Conservation (phyloP, 2,329 filamentous ascomycete species). For the Harringtonia lauricola region DNA sequence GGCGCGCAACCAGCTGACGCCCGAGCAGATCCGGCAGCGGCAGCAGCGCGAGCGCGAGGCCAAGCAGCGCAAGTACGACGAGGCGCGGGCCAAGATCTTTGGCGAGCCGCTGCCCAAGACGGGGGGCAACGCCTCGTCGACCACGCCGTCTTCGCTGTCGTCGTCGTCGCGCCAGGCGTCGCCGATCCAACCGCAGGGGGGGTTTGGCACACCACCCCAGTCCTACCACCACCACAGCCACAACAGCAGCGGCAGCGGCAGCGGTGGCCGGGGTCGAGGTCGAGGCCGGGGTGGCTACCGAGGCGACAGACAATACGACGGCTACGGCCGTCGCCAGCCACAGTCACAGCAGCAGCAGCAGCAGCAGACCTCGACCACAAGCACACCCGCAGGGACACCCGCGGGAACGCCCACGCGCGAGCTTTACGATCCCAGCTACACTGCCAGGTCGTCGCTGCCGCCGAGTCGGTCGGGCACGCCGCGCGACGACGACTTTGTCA, state of each 20-base stretch:
- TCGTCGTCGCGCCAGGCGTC: constrained; percentile 48
- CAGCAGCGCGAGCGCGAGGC: constrained; percentile 75
- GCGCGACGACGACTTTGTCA: constrained; percentile 53
- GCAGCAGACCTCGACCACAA: neutral
- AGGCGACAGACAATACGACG: constrained; percentile 11
- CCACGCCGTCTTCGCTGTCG: constrained; percentile 12
- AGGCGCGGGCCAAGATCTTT: constrained; percentile 79
- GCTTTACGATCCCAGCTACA: constrained; percentile 68
- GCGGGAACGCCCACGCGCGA: constrained; percentile 33
- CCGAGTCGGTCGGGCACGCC: constrained; percentile 32
- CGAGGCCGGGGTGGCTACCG: constrained; percentile 12
- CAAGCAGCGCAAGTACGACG: constrained; percentile 83
- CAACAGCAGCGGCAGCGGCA: constrained; percentile 19
- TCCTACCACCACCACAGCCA: neutral
- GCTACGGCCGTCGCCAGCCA: constrained; percentile 10
- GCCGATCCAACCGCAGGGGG: constrained; percentile 20
- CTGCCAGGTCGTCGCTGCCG: constrained; percentile 41
- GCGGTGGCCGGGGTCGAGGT: constrained; percentile 3
- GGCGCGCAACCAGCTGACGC: constrained; percentile 51
- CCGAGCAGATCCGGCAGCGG: constrained; percentile 67
- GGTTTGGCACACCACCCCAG: neutral
- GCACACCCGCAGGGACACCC: neutral
- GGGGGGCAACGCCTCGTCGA: constrained; percentile 12
- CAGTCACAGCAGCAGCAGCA: neutral
- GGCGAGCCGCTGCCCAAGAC: constrained; percentile 35